Evolutionary conservation across 805 yeast genomes (phyloP).

Genomic region (Yarrowia yakushimensis): DNA sequence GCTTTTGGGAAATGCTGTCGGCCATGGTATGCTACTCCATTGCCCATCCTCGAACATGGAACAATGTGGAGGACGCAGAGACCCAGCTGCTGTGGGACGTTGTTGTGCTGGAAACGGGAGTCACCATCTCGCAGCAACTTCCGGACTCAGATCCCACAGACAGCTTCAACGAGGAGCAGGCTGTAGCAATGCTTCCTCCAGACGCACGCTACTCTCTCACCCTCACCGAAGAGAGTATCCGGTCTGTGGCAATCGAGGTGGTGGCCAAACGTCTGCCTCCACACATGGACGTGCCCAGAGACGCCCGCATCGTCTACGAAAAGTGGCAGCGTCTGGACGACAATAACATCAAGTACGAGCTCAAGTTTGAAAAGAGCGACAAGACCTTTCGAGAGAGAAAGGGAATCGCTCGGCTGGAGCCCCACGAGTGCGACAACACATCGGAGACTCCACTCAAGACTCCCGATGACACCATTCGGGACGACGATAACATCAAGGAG

Average conservation of each 20-base stretch:
- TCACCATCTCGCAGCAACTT: slow-evolving; percentile 29
- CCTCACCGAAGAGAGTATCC: slow-evolving; percentile 27
- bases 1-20: slow-evolving; percentile 34
- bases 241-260: slow-evolving; percentile 29
- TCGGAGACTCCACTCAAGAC: background rate
- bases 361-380: slow-evolving; percentile 27
- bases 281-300: slow-evolving; percentile 27
- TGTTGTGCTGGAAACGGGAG: slow-evolving; percentile 37
- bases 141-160: slow-evolving; percentile 24
- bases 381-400: slow-evolving; percentile 28
- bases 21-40: slow-evolving; percentile 36
- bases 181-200: slow-evolving; percentile 28
- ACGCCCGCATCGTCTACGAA: slow-evolving; percentile 25
- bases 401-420: slow-evolving; percentile 24
- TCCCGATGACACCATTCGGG: background rate
- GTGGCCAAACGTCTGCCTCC: slow-evolving; percentile 23
- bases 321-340: slow-evolving; percentile 16
- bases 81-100: slow-evolving; percentile 38
- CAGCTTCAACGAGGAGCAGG: slow-evolving; percentile 28
- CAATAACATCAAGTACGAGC: slow-evolving; percentile 25
- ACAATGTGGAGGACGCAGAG: slow-evolving; percentile 30
- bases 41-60: slow-evolving; percentile 34
- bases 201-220: slow-evolving; percentile 29
- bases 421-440: background rate
- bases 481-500: slow-evolving; percentile 19